Percentiles rank a stretch among this genome's conserved stretches.
These are phyloP conservation scores for Neurospora sp. DNA, from an alignment of 2,329 filamentous ascomycete genomes.

Conservation along the genomic window DNA sequence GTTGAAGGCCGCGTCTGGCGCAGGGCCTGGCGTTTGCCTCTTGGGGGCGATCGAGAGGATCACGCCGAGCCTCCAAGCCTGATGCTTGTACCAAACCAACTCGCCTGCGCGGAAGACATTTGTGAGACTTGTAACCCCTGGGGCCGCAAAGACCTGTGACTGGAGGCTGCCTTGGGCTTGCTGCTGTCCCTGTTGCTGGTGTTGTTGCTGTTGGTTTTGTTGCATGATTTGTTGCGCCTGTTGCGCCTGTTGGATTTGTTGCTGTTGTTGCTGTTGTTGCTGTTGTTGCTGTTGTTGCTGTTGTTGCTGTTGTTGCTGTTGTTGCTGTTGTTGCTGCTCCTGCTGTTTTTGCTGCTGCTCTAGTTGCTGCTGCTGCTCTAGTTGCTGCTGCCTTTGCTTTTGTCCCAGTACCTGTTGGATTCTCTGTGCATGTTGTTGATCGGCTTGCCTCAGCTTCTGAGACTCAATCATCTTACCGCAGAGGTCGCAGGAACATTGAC, in stretches of 20 bases:
- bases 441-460: slow-evolving; percentile 4
- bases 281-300: slow-evolving; percentile 9
- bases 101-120: slow-evolving; percentile 25
- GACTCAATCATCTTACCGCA: slow-evolving; percentile 26
- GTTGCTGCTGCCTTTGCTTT: not conserved
- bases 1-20: slow-evolving; percentile 10
- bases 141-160: slow-evolving; percentile 2
- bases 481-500: slow-evolving; percentile 40
- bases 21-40: slow-evolving; percentile 2
- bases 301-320: slow-evolving; percentile 10
- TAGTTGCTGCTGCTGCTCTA: slow-evolving; percentile 1
- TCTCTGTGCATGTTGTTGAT: not conserved
- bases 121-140: slow-evolving; percentile 13
- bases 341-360: slow-evolving; percentile 5
- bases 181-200: slow-evolving; percentile 1
- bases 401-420: not conserved
- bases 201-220: slow-evolving; percentile 2
- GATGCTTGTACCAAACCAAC: slow-evolving; percentile 26
- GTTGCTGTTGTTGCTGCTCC: slow-evolving; percentile 7
- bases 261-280: not conserved
- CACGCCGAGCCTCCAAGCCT: slow-evolving; percentile 26
- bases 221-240: not conserved
- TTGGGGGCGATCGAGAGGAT: slow-evolving; percentile 17
- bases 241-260: slow-evolving; percentile 2
- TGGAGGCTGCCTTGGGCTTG: not conserved